phyloP scores from a whole-genome alignment of 208 protist species.

The Tritrichomonas foetus region DNA sequence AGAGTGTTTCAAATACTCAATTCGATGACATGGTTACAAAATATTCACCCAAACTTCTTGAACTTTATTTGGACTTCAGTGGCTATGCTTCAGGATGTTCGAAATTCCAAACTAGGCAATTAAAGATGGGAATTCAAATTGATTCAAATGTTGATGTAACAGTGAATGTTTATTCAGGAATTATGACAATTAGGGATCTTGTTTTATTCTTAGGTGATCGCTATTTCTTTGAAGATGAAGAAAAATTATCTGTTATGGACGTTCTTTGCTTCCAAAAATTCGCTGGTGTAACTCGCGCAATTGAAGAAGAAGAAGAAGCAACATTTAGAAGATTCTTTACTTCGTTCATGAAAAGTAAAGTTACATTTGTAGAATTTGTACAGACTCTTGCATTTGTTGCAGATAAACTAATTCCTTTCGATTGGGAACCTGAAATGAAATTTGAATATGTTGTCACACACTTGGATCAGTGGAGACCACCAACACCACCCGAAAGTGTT shows the following conservation, averaged over 20 bases:
- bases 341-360: not conserved
- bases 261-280: not conserved
- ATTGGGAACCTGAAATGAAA: not conserved
- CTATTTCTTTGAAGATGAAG: not conserved
- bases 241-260: not conserved
- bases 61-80: not conserved
- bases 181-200: constrained; percentile 4
- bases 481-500: not conserved
- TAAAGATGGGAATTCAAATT: not conserved
- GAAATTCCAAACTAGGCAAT: not conserved
- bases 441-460: not conserved
- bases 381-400: not conserved
- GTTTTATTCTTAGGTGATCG: not conserved
- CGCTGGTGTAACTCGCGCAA: not conserved
- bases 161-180: not conserved
- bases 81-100: not conserved
- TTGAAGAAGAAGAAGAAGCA: not conserved
- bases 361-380: constrained; percentile 29
- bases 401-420: not conserved
- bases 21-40: constrained; percentile 37
- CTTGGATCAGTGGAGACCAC: not conserved
- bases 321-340: constrained; percentile 24
- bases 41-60: not conserved
- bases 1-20: not conserved
- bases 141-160: constrained; percentile 38